phyloP scores from a whole-genome alignment of 2,329 filamentous ascomycete species.

The Ilyonectria destructans region DNA sequence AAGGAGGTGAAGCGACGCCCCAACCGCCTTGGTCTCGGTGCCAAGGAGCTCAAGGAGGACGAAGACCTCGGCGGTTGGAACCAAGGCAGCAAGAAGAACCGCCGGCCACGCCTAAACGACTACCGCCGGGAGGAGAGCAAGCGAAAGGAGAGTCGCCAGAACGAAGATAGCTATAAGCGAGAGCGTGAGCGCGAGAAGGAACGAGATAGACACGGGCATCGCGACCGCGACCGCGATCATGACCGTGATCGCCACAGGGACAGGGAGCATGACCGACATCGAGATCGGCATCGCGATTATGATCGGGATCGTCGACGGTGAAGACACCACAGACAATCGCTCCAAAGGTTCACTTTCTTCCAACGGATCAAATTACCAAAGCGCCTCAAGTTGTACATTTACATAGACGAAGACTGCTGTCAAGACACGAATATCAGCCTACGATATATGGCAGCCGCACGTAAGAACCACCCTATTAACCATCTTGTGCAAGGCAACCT shows the following conservation, averaged over 20 bases:
- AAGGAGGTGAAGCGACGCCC: constrained; percentile 82
- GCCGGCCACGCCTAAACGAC: constrained; percentile 65
- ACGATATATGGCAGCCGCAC: constrained; percentile 1
- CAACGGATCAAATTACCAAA: constrained; percentile 8
- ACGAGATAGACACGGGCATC: constrained; percentile 57
- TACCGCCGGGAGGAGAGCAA: constrained; percentile 64
- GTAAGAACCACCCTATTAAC: constrained; percentile 30
- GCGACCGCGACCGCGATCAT: constrained; percentile 50
- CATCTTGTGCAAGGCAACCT: constrained; percentile 14
- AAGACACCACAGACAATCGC: constrained; percentile 15
- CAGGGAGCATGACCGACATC: constrained; percentile 35
- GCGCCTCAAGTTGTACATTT: constrained; percentile 17
- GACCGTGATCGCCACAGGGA: constrained; percentile 38
- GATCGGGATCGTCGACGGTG: constrained; percentile 46
- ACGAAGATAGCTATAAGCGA: constrained; percentile 65
- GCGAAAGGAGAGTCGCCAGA: constrained; percentile 60
- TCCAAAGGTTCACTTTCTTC: neutral
- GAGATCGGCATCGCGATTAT: constrained; percentile 37
- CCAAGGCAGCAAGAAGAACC: constrained; percentile 71
- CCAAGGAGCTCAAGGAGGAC: constrained; percentile 82
- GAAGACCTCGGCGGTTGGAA: constrained; percentile 88
- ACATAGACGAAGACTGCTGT: constrained; percentile 28
- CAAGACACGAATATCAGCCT: constrained; percentile 4
- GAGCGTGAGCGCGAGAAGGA: constrained; percentile 59
- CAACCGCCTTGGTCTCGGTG: constrained; percentile 89